phyloP scores from a whole-genome alignment of 2,329 filamentous ascomycete species.

The Arthrobotrys sinensis region DNA sequence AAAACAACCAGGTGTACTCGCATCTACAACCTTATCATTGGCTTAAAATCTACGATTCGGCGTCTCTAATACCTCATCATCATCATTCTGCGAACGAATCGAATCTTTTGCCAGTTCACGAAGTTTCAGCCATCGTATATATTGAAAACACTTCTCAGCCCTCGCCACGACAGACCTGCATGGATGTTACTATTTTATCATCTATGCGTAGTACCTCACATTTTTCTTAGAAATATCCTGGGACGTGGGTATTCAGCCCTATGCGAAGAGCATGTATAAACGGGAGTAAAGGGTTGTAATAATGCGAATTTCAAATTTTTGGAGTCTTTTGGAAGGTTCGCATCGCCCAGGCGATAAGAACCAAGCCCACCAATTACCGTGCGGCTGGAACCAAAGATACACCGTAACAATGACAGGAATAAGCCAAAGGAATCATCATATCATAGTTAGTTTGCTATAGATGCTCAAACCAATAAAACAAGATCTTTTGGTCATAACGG shows the following conservation, averaged over 20 bases:
- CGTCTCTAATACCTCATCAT: not conserved
- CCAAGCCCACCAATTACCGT: not conserved
- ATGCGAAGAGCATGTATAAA: slow-evolving; percentile 1
- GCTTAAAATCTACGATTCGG: not conserved
- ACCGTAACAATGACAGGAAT: not conserved
- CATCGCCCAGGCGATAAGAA: not conserved
- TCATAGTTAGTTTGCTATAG: not conserved
- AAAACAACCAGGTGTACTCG: not conserved
- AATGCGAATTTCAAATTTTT: not conserved
- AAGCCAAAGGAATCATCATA: slow-evolving; percentile 1
- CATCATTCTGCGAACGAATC: not conserved
- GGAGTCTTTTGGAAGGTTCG: not conserved
- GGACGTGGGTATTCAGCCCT: not conserved
- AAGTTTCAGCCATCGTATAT: slow-evolving; percentile 14
- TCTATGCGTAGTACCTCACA: not conserved
- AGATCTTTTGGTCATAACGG: slow-evolving; percentile 21
- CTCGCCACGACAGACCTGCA: slow-evolving; percentile 19
- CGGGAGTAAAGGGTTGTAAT: not conserved
- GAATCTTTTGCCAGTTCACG: slow-evolving; percentile 13
- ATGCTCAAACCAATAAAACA: slow-evolving; percentile 4
- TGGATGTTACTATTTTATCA: slow-evolving; percentile 4
- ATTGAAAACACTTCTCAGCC: not conserved
- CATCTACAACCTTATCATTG: slow-evolving; percentile 17
- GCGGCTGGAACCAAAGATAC: not conserved
- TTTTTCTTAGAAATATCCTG: not conserved